Conservation (phyloP, 176 grass and related monocot species). For the Echinochloa phyllopogon region DNA sequence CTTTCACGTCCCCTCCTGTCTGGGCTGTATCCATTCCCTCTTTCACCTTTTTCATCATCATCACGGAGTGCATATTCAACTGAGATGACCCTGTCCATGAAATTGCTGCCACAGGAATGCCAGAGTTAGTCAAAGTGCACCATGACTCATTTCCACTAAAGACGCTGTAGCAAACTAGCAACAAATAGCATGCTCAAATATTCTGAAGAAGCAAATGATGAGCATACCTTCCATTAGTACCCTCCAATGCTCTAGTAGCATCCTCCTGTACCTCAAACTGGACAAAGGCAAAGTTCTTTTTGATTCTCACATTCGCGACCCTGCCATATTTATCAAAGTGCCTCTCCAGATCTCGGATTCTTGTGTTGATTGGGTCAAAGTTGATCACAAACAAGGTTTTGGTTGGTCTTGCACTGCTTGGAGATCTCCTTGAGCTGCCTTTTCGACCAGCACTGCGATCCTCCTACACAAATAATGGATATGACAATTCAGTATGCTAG, state of each 20-base stretch:
- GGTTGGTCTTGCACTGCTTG: conserved; percentile 69
- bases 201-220: neutral
- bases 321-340: conserved; percentile 96
- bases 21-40: conserved; percentile 80
- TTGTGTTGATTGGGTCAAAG: conserved; percentile 94
- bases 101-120: conserved; percentile 56
- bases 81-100: conserved; percentile 93
- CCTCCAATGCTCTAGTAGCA: conserved; percentile 90
- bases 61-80: conserved; percentile 96
- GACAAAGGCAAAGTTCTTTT: conserved; percentile 94
- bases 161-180: neutral
- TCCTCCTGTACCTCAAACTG: conserved; percentile 91
- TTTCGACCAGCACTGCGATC: conserved; percentile 71
- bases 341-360: conserved; percentile 86
- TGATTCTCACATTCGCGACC: conserved; percentile 83
- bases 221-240: conserved; percentile 78
- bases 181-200: neutral
- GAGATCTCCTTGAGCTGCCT: conserved; percentile 76
- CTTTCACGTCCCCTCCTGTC: conserved; percentile 77
- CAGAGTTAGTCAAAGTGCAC: conserved; percentile 26
- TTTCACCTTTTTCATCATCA: conserved; percentile 88
- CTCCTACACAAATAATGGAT: conserved; percentile 58
- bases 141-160: neutral
- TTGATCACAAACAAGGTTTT: conserved; percentile 99
- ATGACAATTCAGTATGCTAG: conserved; percentile 14